Evolutionary conservation across 83 land plant genomes (phyloP).

Genomic region (Thuja plicata): DNA sequence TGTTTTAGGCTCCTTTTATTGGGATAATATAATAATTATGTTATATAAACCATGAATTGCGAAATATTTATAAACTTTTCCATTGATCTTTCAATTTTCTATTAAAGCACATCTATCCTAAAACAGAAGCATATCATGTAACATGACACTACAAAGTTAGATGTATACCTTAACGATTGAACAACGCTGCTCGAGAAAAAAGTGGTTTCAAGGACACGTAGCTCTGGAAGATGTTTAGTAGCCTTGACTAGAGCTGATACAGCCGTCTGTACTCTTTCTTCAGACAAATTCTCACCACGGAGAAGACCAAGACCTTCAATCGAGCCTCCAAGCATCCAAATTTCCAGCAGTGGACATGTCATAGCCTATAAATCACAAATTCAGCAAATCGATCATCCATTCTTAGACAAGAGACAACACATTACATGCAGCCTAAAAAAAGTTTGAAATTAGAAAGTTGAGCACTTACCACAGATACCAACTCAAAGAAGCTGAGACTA

Average conservation of each 20-base stretch:
- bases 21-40: not conserved
- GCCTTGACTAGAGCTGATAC: conserved; percentile 23
- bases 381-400: not conserved
- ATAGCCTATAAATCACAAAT: conserved; percentile 21
- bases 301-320: conserved; percentile 26
- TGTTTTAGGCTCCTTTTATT: not conserved
- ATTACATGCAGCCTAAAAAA: not conserved
- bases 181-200: conserved; percentile 30
- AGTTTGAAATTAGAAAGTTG: not conserved
- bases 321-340: conserved; percentile 39
- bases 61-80: not conserved
- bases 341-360: conserved; percentile 31
- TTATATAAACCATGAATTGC: not conserved
- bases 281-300: conserved; percentile 18
- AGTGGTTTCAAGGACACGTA: conserved; percentile 37
- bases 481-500: conserved; percentile 28
- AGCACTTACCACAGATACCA: conserved; percentile 30
- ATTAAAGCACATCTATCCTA: not conserved
- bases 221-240: conserved; percentile 10
- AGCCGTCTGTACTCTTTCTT: conserved; percentile 22
- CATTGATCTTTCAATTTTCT: not conserved
- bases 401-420: not conserved
- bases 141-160: not conserved
- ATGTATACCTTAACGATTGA: conserved; percentile 32
- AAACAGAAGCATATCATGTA: not conserved